phyloP scores from a whole-genome alignment of 768 basidiomycete genomes.

The Chiua virens region DNA sequence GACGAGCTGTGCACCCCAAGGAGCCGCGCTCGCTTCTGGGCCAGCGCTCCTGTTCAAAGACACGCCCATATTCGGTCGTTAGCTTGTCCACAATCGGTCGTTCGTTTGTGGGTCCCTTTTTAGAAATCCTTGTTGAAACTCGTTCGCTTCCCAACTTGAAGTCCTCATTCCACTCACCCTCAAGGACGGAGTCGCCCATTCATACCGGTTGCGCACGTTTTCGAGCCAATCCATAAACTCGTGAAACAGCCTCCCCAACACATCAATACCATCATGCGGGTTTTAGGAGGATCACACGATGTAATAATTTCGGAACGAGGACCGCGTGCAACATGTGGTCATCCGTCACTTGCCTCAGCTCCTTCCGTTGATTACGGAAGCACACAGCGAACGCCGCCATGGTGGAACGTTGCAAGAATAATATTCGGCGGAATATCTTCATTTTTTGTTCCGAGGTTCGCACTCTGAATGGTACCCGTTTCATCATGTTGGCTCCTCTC shows the following conservation, averaged over 20 bases:
- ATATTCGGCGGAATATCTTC: not conserved
- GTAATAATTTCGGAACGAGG: slow-evolving; percentile 1
- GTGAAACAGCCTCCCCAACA: too few species aligned
- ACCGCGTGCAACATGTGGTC: not conserved
- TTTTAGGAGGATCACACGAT: not conserved
- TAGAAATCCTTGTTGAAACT: slow-evolving; percentile 5
- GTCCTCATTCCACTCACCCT: too few species aligned
- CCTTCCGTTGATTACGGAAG: slow-evolving; percentile 1
- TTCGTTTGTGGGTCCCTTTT: slow-evolving; percentile 11
- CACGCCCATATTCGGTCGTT: slow-evolving; percentile 7
- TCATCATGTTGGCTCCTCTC: too few species aligned
- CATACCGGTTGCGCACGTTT: too few species aligned
- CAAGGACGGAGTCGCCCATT: too few species aligned
- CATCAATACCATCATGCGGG: too few species aligned
- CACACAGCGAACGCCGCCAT: not conserved
- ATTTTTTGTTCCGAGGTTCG: too few species aligned
- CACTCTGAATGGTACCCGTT: too few species aligned
- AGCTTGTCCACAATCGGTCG: slow-evolving; percentile 14
- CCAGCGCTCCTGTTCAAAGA: slow-evolving; percentile 10
- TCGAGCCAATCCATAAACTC: too few species aligned
- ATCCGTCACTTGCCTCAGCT: not conserved
- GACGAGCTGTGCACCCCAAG: not conserved
- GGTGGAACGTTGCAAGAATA: not conserved
- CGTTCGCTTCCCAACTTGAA: too few species aligned
- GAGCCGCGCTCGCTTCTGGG: too few species aligned